Evolutionary conservation across 2,329 filamentous ascomycete species (phyloP).

Genomic region (Teratosphaeriaceae sp.): DNA sequence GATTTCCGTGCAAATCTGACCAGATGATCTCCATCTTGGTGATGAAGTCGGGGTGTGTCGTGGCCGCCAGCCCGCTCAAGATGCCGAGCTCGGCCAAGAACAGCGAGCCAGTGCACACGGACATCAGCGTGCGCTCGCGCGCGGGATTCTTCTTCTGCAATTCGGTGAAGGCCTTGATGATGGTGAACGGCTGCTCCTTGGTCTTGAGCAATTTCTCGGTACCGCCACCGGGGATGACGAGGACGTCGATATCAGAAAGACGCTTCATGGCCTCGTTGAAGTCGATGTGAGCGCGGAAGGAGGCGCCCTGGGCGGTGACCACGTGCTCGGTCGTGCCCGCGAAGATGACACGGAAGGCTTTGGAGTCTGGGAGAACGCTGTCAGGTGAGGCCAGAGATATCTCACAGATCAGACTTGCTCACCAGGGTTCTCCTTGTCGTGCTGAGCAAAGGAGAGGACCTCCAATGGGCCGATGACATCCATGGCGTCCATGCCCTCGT

Average conservation of each 20-base stretch:
- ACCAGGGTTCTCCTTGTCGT: conserved; percentile 49
- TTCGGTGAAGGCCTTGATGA: conserved; percentile 72
- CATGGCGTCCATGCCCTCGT: conserved; percentile 50
- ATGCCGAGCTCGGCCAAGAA: conserved; percentile 71
- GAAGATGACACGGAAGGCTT: conserved; percentile 50
- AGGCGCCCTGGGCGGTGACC: conserved; percentile 56
- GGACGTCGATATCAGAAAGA: conserved; percentile 69
- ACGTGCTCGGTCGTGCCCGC: conserved; percentile 41
- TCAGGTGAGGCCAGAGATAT: conserved; percentile 1
- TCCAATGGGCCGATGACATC: conserved; percentile 54
- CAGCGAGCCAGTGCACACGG: conserved; percentile 72
- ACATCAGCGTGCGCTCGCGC: conserved; percentile 74
- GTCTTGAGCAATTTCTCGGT: conserved; percentile 57
- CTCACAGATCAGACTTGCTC: conserved; percentile 13
- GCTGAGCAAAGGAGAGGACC: conserved; percentile 48
- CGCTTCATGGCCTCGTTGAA: conserved; percentile 70
- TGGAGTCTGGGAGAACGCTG: conserved; percentile 37
- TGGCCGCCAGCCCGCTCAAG: conserved; percentile 71
- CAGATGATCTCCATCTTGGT: conserved; percentile 77
- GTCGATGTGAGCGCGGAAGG: conserved; percentile 66
- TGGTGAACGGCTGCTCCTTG: conserved; percentile 59
- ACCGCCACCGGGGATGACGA: conserved; percentile 70
- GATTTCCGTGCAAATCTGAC: not conserved
- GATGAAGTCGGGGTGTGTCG: conserved; percentile 73
- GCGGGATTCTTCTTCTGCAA: conserved; percentile 71